Percentiles rank a stretch among this genome's conserved stretches.
These are phyloP conservation scores for Russula foetens DNA, from an alignment of 768 basidiomycete species.

Conservation along the genomic window DNA sequence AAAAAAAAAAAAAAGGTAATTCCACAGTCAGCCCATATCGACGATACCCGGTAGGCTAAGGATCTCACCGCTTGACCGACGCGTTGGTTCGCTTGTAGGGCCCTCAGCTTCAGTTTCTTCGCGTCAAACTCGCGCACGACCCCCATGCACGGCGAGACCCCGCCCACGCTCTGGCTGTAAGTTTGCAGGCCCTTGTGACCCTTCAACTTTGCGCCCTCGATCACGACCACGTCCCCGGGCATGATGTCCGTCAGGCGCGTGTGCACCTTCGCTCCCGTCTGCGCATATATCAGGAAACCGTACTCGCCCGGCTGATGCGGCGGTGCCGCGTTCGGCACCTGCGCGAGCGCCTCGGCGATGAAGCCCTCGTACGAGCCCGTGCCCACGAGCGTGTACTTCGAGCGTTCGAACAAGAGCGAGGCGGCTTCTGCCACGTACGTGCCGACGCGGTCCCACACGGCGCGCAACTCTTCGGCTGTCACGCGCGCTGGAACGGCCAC, in stretches of 20 bases:
- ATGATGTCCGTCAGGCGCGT: conserved; percentile 70
- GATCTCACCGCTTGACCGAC: conserved; percentile 74
- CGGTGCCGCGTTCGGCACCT: conserved; percentile 54
- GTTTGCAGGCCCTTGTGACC: conserved; percentile 68
- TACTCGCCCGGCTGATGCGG: conserved; percentile 37
- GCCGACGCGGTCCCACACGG: conserved; percentile 67
- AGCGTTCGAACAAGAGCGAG: conserved; percentile 57
- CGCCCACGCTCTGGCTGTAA: conserved; percentile 56
- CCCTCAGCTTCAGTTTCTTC: conserved; percentile 80
- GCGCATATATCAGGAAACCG: conserved; percentile 72
- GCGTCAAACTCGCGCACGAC: conserved; percentile 75
- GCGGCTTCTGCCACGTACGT: conserved; percentile 67
- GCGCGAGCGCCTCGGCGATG: conserved; percentile 52
- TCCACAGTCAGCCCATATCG: too few relatives aligned
- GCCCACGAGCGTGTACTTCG: conserved; percentile 69
- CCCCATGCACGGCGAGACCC: conserved; percentile 54
- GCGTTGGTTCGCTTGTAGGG: conserved; percentile 83
- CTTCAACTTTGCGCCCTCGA: conserved; percentile 73
- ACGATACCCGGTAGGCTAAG: conserved; percentile 7
- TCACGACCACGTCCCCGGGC: conserved; percentile 76
- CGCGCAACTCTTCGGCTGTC: conserved; percentile 58
- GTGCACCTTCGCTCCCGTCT: conserved; percentile 58
- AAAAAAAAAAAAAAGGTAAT: too few relatives aligned
- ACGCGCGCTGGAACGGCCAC: conserved; percentile 30
- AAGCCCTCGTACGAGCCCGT: conserved; percentile 83